Percentiles rank a stretch among this genome's conserved stretches.
Conservation (phyloP, 1,139 yeast species). For the Taphrina pruni region DNA sequence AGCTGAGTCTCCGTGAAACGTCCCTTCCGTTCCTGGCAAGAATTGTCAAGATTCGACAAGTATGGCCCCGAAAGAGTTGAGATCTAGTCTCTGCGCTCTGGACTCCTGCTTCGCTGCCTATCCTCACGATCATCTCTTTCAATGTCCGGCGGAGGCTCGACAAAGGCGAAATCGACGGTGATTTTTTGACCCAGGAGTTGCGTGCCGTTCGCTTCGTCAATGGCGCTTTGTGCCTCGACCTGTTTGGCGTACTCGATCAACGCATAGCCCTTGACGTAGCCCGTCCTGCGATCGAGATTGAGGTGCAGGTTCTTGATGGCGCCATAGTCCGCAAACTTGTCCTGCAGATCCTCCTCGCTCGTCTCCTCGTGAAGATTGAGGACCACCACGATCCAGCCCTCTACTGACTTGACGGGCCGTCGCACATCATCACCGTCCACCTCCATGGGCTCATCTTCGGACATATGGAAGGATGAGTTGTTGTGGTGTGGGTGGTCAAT, state of each 20-base stretch:
- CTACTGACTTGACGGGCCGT: constrained; percentile 48
- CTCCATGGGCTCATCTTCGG: constrained; percentile 31
- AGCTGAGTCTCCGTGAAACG: too few species aligned
- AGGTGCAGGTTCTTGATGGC: constrained; percentile 54
- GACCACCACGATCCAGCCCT: constrained; percentile 57
- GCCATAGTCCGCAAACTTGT: constrained; percentile 56
- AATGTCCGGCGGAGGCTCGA: constrained; percentile 46
- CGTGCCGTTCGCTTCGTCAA: constrained; percentile 50
- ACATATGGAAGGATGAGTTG: background rate
- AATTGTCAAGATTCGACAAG: too few species aligned
- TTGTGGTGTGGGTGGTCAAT: too few species aligned
- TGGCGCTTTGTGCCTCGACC: constrained; percentile 54
- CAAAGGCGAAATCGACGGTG: constrained; percentile 55
- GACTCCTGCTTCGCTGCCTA: constrained; percentile 46
- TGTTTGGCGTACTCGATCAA: constrained; percentile 53
- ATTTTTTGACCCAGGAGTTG: constrained; percentile 52
- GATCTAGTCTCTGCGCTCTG: constrained; percentile 22
- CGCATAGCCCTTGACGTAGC: constrained; percentile 58
- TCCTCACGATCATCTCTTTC: constrained; percentile 26
- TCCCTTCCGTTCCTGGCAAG: too few species aligned
- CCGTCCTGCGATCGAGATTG: constrained; percentile 57
- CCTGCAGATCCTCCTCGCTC: constrained; percentile 57
- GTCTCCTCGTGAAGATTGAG: constrained; percentile 58
- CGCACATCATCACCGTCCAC: constrained; percentile 7
- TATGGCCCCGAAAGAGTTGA: too few species aligned